Conservation (phyloP, 768 basidiomycete species). For the Tylopilus intermedius region DNA sequence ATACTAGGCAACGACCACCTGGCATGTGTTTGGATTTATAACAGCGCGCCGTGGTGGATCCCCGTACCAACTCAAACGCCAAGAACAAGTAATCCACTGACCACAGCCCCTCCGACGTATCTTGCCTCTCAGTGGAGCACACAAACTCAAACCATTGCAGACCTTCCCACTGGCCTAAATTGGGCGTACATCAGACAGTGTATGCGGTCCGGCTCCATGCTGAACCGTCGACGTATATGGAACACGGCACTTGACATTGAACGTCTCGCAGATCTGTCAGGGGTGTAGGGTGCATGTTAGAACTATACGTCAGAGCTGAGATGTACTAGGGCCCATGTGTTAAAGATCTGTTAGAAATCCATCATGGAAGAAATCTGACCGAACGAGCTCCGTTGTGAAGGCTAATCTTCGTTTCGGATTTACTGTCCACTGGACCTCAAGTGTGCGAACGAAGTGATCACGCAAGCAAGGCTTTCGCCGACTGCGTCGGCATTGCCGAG, state of each 20-base stretch:
- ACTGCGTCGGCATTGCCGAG: no score
- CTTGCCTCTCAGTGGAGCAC: neutral
- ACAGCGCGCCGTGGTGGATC: neutral
- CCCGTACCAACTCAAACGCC: neutral
- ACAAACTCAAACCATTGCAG: neutral
- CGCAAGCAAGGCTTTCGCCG: no score
- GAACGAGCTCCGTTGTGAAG: no score
- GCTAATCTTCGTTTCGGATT: no score
- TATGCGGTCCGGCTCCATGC: neutral
- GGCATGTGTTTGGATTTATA: neutral
- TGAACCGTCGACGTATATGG: slow-evolving; percentile 1
- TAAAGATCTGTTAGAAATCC: no score
- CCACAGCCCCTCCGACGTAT: neutral
- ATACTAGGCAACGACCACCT: neutral
- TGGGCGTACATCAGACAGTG: slow-evolving; percentile 1
- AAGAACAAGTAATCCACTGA: neutral
- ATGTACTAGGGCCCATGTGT: no score
- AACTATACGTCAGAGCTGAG: no score
- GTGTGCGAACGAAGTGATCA: no score
- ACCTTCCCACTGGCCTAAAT: neutral
- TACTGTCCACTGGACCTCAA: no score
- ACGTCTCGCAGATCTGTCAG: neutral
- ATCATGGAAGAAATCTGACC: no score
- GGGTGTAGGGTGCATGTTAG: neutral
- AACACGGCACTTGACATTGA: neutral